Conservation (phyloP, 2,329 filamentous ascomycete species). For the Aspergillus alliaceus region DNA sequence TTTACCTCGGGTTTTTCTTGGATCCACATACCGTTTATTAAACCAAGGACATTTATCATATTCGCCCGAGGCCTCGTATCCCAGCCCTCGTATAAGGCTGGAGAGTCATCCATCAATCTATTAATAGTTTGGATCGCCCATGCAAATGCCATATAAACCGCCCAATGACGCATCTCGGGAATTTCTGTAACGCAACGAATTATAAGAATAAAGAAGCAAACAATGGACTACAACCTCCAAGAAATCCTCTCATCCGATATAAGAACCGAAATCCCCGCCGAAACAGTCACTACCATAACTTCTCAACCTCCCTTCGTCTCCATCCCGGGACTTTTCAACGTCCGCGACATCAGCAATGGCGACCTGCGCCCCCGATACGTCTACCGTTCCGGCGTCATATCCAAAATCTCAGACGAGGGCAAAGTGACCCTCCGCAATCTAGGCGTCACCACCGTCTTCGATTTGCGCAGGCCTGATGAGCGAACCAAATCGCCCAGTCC, state of each 20-base stretch:
- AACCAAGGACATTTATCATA: no score
- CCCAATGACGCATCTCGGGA: no score
- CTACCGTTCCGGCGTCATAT: slow-evolving; percentile 70
- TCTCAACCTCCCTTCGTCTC: slow-evolving; percentile 27
- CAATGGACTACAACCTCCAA: slow-evolving; percentile 21
- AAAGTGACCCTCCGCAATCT: slow-evolving; percentile 53
- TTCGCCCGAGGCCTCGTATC: no score
- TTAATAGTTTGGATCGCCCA: neutral
- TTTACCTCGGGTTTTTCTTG: no score
- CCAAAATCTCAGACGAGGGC: slow-evolving; percentile 56
- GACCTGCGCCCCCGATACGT: slow-evolving; percentile 54
- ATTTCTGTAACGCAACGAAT: no score
- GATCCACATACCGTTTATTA: neutral
- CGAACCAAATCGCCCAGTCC: slow-evolving; percentile 47
- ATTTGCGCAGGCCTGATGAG: slow-evolving; percentile 61
- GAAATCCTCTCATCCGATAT: slow-evolving; percentile 26
- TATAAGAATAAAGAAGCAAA: neutral
- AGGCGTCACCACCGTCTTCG: slow-evolving; percentile 65
- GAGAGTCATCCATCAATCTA: neutral
- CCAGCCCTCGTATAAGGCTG: neutral
- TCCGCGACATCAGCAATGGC: slow-evolving; percentile 27
- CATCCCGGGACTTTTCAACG: slow-evolving; percentile 28
- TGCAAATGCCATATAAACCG: neutral
- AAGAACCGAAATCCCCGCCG: slow-evolving; percentile 20
- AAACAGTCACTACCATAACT: slow-evolving; percentile 21